Percentiles rank a stretch among this genome's conserved stretches.
Evolutionary conservation across 768 basidiomycete genomes (phyloP).

Genomic region (Serendipita sp.): DNA sequence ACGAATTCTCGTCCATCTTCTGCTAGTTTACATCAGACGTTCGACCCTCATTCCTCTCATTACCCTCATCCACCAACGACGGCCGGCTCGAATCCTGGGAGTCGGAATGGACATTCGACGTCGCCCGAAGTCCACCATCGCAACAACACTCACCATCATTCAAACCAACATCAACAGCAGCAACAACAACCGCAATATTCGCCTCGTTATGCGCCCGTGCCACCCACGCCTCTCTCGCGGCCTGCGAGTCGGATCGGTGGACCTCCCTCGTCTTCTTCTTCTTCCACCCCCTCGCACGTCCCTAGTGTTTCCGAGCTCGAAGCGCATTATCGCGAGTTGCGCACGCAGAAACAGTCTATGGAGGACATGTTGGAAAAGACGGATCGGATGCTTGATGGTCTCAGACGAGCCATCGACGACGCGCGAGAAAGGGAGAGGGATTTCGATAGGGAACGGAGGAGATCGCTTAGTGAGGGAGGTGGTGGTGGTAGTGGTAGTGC

Average conservation of each 20-base stretch:
- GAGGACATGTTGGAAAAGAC: conserved; percentile 65
- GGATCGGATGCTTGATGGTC: conserved; percentile 50
- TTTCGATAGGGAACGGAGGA: no score
- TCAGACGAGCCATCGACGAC: conserved; percentile 64
- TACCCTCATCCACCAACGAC: not conserved
- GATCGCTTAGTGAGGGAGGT: no score
- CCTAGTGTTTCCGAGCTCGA: conserved; percentile 47
- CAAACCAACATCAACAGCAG: conserved; percentile 6
- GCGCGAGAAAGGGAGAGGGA: conserved; percentile 25
- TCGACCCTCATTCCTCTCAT: not conserved
- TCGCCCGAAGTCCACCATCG: not conserved
- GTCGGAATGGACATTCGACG: not conserved
- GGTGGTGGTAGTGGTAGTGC: no score
- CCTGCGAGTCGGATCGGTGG: conserved; percentile 9
- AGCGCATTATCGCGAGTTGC: conserved; percentile 49
- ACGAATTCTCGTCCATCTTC: no score
- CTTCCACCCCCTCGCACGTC: conserved; percentile 14
- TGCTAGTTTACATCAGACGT: no score
- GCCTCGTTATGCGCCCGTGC: not conserved
- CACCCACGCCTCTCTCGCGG: conserved; percentile 7
- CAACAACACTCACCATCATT: not conserved
- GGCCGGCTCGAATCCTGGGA: no score
- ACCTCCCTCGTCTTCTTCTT: conserved; percentile 16
- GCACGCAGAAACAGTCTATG: conserved; percentile 43
- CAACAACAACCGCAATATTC: conserved; percentile 11